Conservation (phyloP, 257 asterid genomes). For the Fraxinus cuspidata region DNA sequence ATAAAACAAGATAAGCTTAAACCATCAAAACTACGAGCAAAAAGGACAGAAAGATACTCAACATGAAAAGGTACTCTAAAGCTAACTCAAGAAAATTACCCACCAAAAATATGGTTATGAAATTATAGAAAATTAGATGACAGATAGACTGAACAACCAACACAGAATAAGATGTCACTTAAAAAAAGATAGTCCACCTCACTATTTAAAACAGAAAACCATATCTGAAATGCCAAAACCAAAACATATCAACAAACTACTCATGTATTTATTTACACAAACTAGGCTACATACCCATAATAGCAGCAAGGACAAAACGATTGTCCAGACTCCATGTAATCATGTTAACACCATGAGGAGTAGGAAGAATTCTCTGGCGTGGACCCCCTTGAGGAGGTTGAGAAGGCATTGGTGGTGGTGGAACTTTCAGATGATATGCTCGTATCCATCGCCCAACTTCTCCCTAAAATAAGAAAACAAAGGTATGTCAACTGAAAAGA, state of each 20-base stretch:
- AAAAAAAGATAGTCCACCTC: constrained; percentile 5
- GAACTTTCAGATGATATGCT: constrained; percentile 98
- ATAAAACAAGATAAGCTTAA: constrained; percentile 1
- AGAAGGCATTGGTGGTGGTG: constrained; percentile 98
- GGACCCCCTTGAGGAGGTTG: constrained; percentile 99
- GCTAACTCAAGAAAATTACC: constrained; percentile 4
- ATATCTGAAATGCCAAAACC: constrained; percentile 12
- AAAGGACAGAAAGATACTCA: background rate
- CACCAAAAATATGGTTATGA: constrained; percentile 10
- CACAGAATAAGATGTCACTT: background rate
- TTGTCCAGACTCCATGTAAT: constrained; percentile 97
- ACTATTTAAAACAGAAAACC: constrained; percentile 2
- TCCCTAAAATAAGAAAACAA: constrained; percentile 51
- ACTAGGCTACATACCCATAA: constrained; percentile 72
- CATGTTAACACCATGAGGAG: constrained; percentile 99
- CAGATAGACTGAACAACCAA: background rate
- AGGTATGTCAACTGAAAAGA: constrained; percentile 12
- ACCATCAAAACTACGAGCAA: constrained; percentile 9
- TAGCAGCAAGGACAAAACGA: constrained; percentile 99
- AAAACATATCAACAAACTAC: background rate
- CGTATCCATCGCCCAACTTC: constrained; percentile 89
- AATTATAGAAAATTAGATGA: background rate
- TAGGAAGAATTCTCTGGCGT: constrained; percentile 95
- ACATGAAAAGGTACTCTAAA: background rate
- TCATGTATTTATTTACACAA: constrained; percentile 15